These are phyloP conservation scores for Leccinum huronense DNA, from an alignment of 1,284 basidiomycete species.

Conservation along the genomic window DNA sequence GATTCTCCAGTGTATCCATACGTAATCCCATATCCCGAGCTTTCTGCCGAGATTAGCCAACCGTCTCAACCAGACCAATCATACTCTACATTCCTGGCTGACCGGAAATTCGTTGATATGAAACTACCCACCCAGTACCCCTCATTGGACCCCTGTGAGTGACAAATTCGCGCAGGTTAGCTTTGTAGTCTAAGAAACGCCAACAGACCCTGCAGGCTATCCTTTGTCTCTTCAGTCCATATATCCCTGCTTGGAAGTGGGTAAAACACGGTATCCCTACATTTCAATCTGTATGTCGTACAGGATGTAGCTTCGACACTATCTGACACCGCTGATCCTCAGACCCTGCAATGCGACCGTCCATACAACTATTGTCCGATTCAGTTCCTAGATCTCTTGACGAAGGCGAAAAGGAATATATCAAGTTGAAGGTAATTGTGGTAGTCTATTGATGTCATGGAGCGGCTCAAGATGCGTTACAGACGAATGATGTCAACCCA, in stretches of 20 bases:
- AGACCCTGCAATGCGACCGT: conserved; percentile 25
- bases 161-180: neutral
- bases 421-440: conserved; percentile 18
- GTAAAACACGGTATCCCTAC: conserved; percentile 20
- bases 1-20: conserved; percentile 28
- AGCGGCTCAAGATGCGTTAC: conserved; percentile 9
- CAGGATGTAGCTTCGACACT: neutral
- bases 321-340: conserved; percentile 1
- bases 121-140: conserved; percentile 24
- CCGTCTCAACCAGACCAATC: conserved; percentile 7
- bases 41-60: conserved; percentile 9
- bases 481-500: conserved; percentile 13
- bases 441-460: neutral
- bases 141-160: conserved; percentile 27
- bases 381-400: conserved; percentile 15
- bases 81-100: neutral
- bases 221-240: conserved; percentile 31
- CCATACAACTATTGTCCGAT: conserved; percentile 16
- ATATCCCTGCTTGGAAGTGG: conserved; percentile 21
- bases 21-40: conserved; percentile 23
- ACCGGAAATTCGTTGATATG: conserved; percentile 10
- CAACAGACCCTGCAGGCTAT: conserved; percentile 27
- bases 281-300: conserved; percentile 23
- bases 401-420: conserved; percentile 3
- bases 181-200: conserved; percentile 1